Conservation (phyloP, 2,329 filamentous ascomycete species). For the Aspergillus brasiliensis region DNA sequence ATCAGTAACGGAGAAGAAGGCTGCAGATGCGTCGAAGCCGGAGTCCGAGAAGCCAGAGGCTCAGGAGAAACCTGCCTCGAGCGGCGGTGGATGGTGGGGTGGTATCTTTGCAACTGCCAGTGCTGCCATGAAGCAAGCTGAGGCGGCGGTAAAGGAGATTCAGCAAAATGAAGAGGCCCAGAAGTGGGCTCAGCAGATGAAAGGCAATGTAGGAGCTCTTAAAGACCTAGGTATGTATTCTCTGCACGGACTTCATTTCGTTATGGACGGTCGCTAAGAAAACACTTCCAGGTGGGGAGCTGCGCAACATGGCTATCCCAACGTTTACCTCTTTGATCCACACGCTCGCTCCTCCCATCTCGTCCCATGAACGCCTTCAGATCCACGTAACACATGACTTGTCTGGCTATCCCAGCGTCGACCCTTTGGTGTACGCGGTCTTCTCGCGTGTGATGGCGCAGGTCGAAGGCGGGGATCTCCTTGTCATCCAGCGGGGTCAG, state of each 20-base stretch:
- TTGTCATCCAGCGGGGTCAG: conserved; percentile 90
- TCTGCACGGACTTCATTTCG: background rate
- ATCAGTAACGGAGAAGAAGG: conserved; percentile 71
- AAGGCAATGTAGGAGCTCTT: conserved; percentile 80
- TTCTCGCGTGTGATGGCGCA: conserved; percentile 98
- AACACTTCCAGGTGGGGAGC: conserved; percentile 73
- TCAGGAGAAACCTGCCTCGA: conserved; percentile 46
- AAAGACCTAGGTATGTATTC: conserved; percentile 67
- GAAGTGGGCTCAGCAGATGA: conserved; percentile 92
- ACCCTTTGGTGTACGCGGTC: conserved; percentile 86
- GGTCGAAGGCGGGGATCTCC: conserved; percentile 91
- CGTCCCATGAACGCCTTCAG: conserved; percentile 91
- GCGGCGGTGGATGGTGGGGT: conserved; percentile 82
- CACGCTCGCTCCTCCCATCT: conserved; percentile 93
- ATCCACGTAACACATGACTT: conserved; percentile 98
- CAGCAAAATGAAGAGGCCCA: conserved; percentile 96
- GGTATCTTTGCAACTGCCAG: conserved; percentile 78
- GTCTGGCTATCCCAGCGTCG: conserved; percentile 88
- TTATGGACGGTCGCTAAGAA: conserved; percentile 3
- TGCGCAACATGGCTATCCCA: conserved; percentile 82
- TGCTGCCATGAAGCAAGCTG: conserved; percentile 78
- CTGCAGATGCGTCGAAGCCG: conserved; percentile 51
- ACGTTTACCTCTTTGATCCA: conserved; percentile 95
- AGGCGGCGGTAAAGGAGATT: conserved; percentile 90
- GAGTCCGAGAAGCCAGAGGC: conserved; percentile 48